Base-by-base conservation (phyloP, 805 yeast species). In the Nakazawaea siamensis region DNA sequence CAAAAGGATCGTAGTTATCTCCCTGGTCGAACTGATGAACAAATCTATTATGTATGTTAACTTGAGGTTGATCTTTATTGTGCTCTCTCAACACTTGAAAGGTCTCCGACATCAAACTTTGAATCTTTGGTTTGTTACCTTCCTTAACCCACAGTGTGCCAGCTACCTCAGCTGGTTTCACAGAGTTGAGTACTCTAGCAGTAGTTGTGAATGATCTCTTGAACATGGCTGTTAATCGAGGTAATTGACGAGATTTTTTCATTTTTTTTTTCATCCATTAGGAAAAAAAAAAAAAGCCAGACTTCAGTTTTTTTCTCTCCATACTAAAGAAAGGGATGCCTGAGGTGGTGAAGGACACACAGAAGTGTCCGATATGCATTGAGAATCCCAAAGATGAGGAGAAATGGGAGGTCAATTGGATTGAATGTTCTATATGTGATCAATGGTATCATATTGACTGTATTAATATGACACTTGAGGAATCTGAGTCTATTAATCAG, bases 1-100 rank as follows among this genome's bases (percentile, higher is more conserved):
- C 94, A 57, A 78, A 80, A 34, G 95, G 92, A 46, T 82, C 90
- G 51, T 86, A 86, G 0, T 74, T 70, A 4, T 69, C 58, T 31
- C 73, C 74, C 4, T 58, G 58, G 12, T 54, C 60, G 51, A 80
- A 76, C 37, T 56, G 66, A 48, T 62, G 68, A 24, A 67, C 55
- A 40, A 70, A 64, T 8, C 43, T 38, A 33, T 61, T 55, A 43
- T 58, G 56, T 34, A 62, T 47, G 35, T 47, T 42, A 43, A 49
- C 54, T 4, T 25, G 27, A 24, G n/a, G 8, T 20, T 33, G 27
- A 8, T 32, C 30, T 27, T 18, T 14, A 29, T 43, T 52, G 35
- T 47, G 46, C 17, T 42, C 43, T 30, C 49, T 50, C 33, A 42
- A 34, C 36, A 41, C 31, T 35, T 37, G 27, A 25, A 37, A 34